phyloP scores from a whole-genome alignment of 257 asterid species.

The Solanum bulbocastanum region DNA sequence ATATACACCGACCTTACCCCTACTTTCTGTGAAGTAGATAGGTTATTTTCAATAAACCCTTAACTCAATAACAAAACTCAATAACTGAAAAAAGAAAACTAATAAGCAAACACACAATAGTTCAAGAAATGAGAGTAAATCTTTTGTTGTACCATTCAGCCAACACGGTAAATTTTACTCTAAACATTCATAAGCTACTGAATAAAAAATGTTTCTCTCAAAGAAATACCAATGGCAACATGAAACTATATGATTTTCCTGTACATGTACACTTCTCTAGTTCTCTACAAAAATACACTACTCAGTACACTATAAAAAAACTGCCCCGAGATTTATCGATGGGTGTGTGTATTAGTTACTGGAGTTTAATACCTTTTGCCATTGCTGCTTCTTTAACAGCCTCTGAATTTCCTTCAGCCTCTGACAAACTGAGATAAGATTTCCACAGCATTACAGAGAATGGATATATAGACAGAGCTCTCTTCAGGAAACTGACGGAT shows the following conservation, averaged over 20 bases:
- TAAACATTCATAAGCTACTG: background rate
- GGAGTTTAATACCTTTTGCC: slow-evolving; percentile 21
- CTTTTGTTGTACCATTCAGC: background rate
- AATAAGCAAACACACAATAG: background rate
- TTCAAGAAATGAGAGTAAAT: background rate
- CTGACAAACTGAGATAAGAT: slow-evolving; percentile 14
- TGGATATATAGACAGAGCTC: slow-evolving; percentile 30
- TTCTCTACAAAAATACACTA: background rate
- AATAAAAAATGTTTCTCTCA: background rate
- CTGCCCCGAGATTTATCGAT: background rate
- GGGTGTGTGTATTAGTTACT: background rate
- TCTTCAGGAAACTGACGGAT: slow-evolving; percentile 18
- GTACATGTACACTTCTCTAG: background rate
- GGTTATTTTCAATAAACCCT: background rate
- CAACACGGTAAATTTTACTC: background rate
- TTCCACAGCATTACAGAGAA: slow-evolving; percentile 32
- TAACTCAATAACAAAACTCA: background rate
- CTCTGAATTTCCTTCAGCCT: background rate
- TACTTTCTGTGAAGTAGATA: background rate
- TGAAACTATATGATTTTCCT: background rate
- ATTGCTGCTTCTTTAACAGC: slow-evolving; percentile 23
- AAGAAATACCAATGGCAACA: background rate
- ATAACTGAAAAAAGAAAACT: too few species aligned
- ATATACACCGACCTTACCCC: background rate
- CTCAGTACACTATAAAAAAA: background rate